Conservation (phyloP, 805 yeast species). For the Kodamaea hsintzibuensis region DNA sequence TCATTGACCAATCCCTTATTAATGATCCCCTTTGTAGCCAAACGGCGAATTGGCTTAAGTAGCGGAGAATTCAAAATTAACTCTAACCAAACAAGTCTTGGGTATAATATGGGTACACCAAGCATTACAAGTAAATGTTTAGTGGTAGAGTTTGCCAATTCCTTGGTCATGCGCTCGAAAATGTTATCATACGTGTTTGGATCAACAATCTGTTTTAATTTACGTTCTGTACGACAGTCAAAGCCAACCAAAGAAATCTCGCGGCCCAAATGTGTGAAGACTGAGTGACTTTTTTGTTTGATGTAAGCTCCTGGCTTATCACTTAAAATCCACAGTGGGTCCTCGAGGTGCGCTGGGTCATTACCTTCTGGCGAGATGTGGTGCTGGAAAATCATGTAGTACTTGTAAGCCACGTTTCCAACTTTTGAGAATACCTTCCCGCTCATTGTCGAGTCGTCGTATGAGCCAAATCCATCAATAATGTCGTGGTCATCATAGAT, state of each 20-base stretch:
- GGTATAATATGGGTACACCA: constrained; percentile 95
- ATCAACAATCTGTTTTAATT: constrained; percentile 55
- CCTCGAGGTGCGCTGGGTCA: constrained; percentile 20
- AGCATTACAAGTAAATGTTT: constrained; percentile 80
- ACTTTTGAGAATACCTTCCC: constrained; percentile 67
- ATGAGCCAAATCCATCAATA: constrained; percentile 95
- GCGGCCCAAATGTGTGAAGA: constrained; percentile 72
- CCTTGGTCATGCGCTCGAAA: constrained; percentile 60
- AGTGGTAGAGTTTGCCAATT: constrained; percentile 54
- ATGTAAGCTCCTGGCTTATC: constrained; percentile 65
- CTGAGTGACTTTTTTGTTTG: constrained; percentile 62
- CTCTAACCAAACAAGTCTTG: constrained; percentile 91
- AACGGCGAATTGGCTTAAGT: constrained; percentile 61
- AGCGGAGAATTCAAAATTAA: constrained; percentile 59
- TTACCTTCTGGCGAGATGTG: constrained; percentile 53
- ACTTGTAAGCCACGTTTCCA: constrained; percentile 79
- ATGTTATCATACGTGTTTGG: constrained; percentile 56
- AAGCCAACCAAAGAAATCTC: constrained; percentile 73
- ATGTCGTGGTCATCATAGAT: constrained; percentile 95
- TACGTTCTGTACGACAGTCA: constrained; percentile 93
- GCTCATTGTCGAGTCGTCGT: constrained; percentile 71
- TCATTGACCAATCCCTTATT: constrained; percentile 80
- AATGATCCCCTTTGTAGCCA: constrained; percentile 58
- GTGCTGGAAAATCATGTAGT: constrained; percentile 91
- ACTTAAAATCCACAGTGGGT: constrained; percentile 66